Percentiles rank a stretch among this genome's conserved stretches.
Conservation (phyloP, 2,329 filamentous ascomycete species). For the Gyromitra esculenta region DNA sequence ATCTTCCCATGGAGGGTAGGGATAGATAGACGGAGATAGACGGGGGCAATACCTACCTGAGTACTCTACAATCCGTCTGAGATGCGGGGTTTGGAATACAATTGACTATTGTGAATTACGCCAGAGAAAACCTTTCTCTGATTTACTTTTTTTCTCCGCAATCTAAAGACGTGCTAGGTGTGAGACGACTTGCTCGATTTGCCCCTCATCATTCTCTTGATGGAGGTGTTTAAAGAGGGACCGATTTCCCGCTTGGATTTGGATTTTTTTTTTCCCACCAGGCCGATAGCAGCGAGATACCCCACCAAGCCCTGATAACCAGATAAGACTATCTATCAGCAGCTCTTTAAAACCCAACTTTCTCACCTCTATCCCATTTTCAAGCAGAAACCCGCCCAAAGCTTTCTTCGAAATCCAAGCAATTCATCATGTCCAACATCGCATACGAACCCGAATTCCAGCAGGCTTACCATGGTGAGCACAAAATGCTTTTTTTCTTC, state of each 20-base stretch:
- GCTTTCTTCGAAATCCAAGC: neutral
- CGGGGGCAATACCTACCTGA: neutral
- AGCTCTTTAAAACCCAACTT: neutral
- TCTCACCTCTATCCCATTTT: neutral
- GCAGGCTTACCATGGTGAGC: conserved; percentile 93
- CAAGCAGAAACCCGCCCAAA: neutral
- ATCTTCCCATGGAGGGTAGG: conserved; percentile 16
- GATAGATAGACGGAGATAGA: conserved; percentile 11
- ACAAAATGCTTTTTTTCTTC: conserved; percentile 25
- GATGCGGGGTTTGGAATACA: conserved; percentile 40
- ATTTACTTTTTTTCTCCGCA: conserved; percentile 27
- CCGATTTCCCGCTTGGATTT: conserved; percentile 25
- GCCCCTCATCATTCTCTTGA: neutral
- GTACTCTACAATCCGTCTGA: conserved; percentile 9
- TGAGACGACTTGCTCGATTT: conserved; percentile 23
- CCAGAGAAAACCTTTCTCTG: conserved; percentile 40
- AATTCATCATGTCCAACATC: conserved; percentile 77
- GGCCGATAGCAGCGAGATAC: conserved; percentile 40
- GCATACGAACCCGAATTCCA: conserved; percentile 94
- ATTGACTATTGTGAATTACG: conserved; percentile 47
- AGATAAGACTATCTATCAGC: conserved; percentile 24
- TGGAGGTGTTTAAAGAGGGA: conserved; percentile 47
- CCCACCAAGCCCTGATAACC: conserved; percentile 10
- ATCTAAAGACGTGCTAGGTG: conserved; percentile 2
- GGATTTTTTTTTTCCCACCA: conserved; percentile 15